phyloP scores from a whole-genome alignment of 176 grass and related monocot species.

The Themeda triandra region DNA sequence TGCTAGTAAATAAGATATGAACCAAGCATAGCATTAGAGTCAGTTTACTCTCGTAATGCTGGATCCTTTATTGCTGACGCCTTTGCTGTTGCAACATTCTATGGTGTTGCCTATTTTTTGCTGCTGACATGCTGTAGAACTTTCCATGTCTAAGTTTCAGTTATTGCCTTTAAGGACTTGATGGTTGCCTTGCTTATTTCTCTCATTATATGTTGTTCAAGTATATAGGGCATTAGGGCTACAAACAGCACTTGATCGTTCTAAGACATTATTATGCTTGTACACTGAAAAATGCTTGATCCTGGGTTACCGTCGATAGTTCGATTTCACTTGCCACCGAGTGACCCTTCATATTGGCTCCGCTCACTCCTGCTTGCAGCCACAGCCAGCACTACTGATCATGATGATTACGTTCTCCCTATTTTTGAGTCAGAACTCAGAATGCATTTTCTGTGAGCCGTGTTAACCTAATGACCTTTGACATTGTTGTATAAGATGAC shows the following conservation, averaged over 20 bases:
- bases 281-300: not conserved
- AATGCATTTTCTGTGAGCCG: not conserved
- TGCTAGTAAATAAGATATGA: not conserved
- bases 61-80: not conserved
- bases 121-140: not conserved
- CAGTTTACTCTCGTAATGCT: too few species aligned
- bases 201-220: not conserved
- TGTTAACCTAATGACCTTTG: too few species aligned
- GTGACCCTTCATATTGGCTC: not conserved
- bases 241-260: not conserved
- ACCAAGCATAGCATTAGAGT: not conserved
- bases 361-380: too few species aligned
- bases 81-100: too few species aligned
- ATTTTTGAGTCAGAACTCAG: not conserved
- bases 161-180: not conserved
- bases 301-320: not conserved
- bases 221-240: not conserved
- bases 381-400: too few species aligned
- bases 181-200: not conserved
- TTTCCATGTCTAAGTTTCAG: not conserved
- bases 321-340: not conserved
- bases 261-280: not conserved
- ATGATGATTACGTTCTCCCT: not conserved
- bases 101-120: not conserved
- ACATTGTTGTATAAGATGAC: too few species aligned